These are phyloP conservation scores for Pelargonium cotyledonis DNA, from an alignment of 441 rosid genomes.

Conservation along the genomic window DNA sequence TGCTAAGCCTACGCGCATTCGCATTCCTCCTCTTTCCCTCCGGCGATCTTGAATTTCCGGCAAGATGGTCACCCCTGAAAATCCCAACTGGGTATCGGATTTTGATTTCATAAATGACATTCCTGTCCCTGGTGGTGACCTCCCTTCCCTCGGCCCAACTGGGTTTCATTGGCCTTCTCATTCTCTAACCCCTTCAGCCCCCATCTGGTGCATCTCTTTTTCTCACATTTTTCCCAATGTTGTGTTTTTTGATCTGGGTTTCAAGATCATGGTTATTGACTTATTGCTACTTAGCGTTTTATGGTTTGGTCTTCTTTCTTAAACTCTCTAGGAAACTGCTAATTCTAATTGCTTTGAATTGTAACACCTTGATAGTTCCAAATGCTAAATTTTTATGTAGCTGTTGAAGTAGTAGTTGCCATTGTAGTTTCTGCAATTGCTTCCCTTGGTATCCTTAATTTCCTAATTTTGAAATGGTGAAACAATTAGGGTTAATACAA, in stretches of 20 bases:
- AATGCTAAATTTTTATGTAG: too few relatives aligned
- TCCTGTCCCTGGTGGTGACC: constrained; percentile 8
- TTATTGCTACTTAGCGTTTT: too few relatives aligned
- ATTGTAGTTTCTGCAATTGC: too few relatives aligned
- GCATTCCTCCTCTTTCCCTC: background rate
- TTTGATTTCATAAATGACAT: constrained; percentile 4
- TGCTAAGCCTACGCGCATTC: background rate
- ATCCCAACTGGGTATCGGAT: constrained; percentile 6
- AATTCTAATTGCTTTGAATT: too few relatives aligned
- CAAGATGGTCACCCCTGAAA: constrained; percentile 3
- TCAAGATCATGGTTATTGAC: background rate
- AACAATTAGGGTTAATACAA: too few relatives aligned
- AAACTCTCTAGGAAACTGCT: too few relatives aligned
- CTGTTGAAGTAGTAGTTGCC: too few relatives aligned
- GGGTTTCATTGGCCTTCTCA: constrained; percentile 8
- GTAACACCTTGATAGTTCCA: too few relatives aligned
- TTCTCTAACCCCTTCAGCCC: background rate
- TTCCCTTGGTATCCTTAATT: background rate
- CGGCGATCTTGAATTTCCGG: background rate
- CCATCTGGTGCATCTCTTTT: background rate
- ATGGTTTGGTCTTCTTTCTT: background rate
- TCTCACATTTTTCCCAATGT: too few relatives aligned
- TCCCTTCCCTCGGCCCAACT: constrained; percentile 8
- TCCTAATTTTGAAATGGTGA: background rate
- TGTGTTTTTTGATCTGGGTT: constrained; percentile 3